Evolutionary conservation across 129 eudicot genomes (phyloP), one percentile per base, ranked within the genome.

Genomic region (Heracleum sosnowskyi): DNA sequence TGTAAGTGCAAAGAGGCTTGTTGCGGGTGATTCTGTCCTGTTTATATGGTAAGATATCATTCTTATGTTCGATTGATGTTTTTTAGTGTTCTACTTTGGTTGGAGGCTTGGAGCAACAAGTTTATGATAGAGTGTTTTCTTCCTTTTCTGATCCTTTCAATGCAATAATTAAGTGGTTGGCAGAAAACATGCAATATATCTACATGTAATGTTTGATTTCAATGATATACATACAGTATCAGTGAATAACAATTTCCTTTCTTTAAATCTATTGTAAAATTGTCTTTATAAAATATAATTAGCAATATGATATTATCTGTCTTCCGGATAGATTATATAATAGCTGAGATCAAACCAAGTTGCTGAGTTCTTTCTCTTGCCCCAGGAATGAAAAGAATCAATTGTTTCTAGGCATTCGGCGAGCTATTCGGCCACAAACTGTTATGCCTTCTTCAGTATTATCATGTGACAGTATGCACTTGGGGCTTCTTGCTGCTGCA

Each of bases 401-500:
- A 76, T 83, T 93, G 74, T 77, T 91, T 78, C 85, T 93, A 72
- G 98, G 98, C 57, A 93, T 93, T 78, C 84, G 98, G 18, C 95
- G 95, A 51, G 97, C 98, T 64, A 93, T 77, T 83, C 92, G 98
- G 44, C 92, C 97, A 36, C 98, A 93, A 86, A 93, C 98, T 24
- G 95, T 86, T 31, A 89, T 93, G 98, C 98, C 98, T 76, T 93
- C 98, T 40, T 93, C 98, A 5, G 97, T 93, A 82, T 87, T 93
- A 79, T 93, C 98, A 35, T 91, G 98, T 47, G 98, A 93, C 81
- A 93, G 98, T 88, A 93, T 93, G 98, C 98, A 93, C 82, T 83
- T 93, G 42, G 98, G 98, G 68, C 98, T 93, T 63, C 98, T 93
- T 79, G 98, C 98, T 83, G 98, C 98, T n/a, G 98, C 98, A 62